Evolutionary conservation across 371 early-diverging fungal genomes (phyloP), one percentile per base, ranked within the genome.

Genomic region (Syncephalastrum monosporum): DNA sequence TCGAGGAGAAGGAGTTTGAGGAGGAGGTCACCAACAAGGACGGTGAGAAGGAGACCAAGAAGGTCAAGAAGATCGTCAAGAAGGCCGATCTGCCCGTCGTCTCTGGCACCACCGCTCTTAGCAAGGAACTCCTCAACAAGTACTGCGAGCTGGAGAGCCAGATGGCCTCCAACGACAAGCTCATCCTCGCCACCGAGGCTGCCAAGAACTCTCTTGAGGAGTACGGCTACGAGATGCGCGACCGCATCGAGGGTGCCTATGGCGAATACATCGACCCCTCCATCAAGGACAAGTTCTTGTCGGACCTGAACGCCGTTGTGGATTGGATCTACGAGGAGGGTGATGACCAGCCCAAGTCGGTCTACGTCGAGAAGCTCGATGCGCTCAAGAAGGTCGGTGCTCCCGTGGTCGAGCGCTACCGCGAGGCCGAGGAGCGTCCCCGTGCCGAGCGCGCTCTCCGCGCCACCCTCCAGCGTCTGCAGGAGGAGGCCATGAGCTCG

Each of bases 261-360:
- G 62, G 78, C 54, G 88, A 86, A 7, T 97, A 79, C 72, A 81
- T 92, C 53, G 78, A 87, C 68, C 91, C 92, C 29, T 57, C 69
- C 15, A 24, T 86, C 73, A 86, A 89, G 77, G 83, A 85, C 7
- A 68, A 77, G 60, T 92, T 94, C 75, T 61, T 83, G 59, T 57
- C 65, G 46, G 79, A 84, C 41, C 80, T 96, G 56, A 88, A 82
- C 64, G 87, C 77, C 24, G 87, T 88, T 56, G 98, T 97, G 83
- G 91, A 95, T 71, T 98, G 98, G 98, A 85, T 98, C 62, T 98
- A 98, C 80, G 92, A 88, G 53, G 97, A 97, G 63, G 98, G 96
- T 50, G 96, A 95, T 66, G 94, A 93, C 63, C 87, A 91, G 42
- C 83, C 92, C 70, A 94, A 94, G 83, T 87, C 87, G 33, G 91